phyloP scores from a whole-genome alignment of 2,329 filamentous ascomycete species.

The Lasiodiplodia theobromae region DNA sequence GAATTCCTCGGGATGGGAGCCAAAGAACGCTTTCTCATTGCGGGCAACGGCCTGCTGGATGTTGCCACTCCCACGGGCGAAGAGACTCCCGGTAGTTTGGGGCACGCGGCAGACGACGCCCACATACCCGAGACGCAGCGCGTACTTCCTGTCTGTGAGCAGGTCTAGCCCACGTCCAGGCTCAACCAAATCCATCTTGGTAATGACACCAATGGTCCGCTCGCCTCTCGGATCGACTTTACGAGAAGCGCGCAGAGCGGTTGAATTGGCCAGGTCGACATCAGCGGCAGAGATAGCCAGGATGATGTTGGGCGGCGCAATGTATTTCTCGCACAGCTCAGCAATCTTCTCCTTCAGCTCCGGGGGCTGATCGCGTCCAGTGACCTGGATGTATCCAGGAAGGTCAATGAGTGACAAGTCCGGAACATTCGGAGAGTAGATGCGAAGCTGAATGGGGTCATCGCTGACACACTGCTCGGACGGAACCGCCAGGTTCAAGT shows the following conservation, averaged over 20 bases:
- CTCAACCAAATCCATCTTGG: slow-evolving; percentile 98
- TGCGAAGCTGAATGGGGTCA: slow-evolving; percentile 93
- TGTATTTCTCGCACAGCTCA: slow-evolving; percentile 97
- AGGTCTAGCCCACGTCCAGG: slow-evolving; percentile 78
- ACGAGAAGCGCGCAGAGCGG: slow-evolving; percentile 85
- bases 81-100: slow-evolving; percentile 69
- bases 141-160: slow-evolving; percentile 89
- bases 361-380: slow-evolving; percentile 85
- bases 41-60: slow-evolving; percentile 81
- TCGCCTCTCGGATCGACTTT: slow-evolving; percentile 94
- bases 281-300: slow-evolving; percentile 97
- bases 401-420: slow-evolving; percentile 96
- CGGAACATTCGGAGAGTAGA: slow-evolving; percentile 94
- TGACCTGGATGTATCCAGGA: slow-evolving; percentile 96
- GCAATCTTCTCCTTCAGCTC: slow-evolving; percentile 95
- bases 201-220: slow-evolving; percentile 97
- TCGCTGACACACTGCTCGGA: slow-evolving; percentile 92
- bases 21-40: slow-evolving; percentile 89
- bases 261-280: slow-evolving; percentile 96
- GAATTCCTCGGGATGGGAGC: slow-evolving; percentile 80
- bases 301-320: slow-evolving; percentile 94
- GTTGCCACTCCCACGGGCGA: slow-evolving; percentile 81
- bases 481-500: slow-evolving; percentile 91
- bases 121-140: slow-evolving; percentile 92
- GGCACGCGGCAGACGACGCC: slow-evolving; percentile 91